Evolutionary conservation across 176 grass and related monocot species (phyloP).

Genomic region (Thalia dealbata): DNA sequence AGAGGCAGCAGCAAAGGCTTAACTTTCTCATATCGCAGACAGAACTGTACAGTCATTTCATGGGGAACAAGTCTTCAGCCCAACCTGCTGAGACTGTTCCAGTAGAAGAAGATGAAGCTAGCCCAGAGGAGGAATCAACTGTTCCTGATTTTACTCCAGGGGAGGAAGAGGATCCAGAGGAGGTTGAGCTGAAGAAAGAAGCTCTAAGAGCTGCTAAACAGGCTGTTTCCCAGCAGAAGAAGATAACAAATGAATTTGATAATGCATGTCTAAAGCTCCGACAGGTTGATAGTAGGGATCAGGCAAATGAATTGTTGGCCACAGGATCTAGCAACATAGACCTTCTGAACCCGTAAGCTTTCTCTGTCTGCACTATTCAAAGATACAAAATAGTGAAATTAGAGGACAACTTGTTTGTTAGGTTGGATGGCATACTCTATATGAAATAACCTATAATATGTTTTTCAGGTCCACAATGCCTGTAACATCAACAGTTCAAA

Average conservation of each 20-base stretch:
- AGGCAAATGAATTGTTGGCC: constrained; percentile 42
- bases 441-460: too few relatives aligned
- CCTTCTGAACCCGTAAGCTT: constrained; percentile 87
- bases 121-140: constrained; percentile 38
- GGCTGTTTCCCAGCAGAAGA: constrained; percentile 90
- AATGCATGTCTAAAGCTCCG: constrained; percentile 64
- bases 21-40: constrained; percentile 98
- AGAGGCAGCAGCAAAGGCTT: constrained; percentile 92
- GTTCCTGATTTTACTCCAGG: constrained; percentile 27
- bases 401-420: neutral
- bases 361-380: constrained; percentile 4
- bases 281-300: constrained; percentile 42
- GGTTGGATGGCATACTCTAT: neutral
- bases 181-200: constrained; percentile 81
- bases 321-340: constrained; percentile 70
- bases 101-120: constrained; percentile 28
- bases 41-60: constrained; percentile 97
- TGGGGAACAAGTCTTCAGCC: constrained; percentile 72
- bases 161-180: constrained; percentile 81
- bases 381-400: neutral
- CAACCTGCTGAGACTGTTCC: constrained; percentile 15
- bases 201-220: constrained; percentile 80
- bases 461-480: constrained; percentile 94
- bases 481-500: constrained; percentile 75
- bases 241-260: constrained; percentile 92